Base-by-base conservation (phyloP, 768 basidiomycete species). In the Thelephora ganbajun region DNA sequence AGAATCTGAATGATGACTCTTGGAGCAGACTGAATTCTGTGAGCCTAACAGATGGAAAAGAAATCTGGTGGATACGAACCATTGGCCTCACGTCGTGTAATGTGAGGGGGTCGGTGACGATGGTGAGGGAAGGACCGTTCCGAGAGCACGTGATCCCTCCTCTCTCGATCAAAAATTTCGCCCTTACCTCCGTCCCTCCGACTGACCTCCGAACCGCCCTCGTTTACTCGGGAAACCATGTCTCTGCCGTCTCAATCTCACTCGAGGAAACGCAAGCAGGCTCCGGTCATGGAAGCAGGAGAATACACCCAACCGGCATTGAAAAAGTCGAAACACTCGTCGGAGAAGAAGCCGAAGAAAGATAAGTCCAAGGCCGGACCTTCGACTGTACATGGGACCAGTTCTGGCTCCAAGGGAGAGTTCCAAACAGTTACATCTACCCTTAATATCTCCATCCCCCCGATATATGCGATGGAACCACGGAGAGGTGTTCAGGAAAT, bases 401-500 rank as follows among this genome's bases (percentile, higher is more conserved):
- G 30, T 3, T 52, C 45, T 23, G 44, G 43, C 7, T 46, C 45
- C 11, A 51, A 57, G 49, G 50, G 65, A 22, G 77, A 85, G 58
- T 88, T 88, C 58, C 66, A 69, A 50, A 59, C 77, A 46, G 64
- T 88, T 58, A 69, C 69, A 44, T 73, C 86, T n/a, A 72, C 76
- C 26, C 68, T 92, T 47, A 66, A 73, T 20, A 67, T 94, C 36
- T 80, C 86, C 9, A 72, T 96, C 13, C 76, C 92, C 23, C 92
- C 92, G 1, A 71, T 83, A 37, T 94, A 90, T 61, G 75, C 86
- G 13, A 71, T 67, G 37, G 76, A 84, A 63, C 74, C 82, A n/a
- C 68, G 73, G 9, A 67, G 63, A 35, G 93, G 93, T 6, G 86
- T 78, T 14, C 78, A 83, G 58, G 90, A 97, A 64, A 80, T 92